phyloP scores from a whole-genome alignment of 257 asterid genomes.

The Primulina huaijiensis region DNA sequence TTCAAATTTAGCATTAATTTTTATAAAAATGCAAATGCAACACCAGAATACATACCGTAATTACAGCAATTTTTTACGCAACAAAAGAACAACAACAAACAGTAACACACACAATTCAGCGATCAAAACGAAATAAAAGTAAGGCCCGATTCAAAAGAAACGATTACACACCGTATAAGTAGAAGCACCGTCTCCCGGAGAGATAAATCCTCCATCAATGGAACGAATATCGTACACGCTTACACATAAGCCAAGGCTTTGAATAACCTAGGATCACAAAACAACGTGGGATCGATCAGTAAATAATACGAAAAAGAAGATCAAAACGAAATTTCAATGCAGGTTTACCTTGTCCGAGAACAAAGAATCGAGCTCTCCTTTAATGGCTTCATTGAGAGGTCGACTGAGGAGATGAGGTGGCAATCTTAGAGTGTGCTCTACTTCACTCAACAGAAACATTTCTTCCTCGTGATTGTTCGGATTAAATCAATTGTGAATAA shows the following conservation, averaged over 20 bases:
- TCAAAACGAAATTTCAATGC: background rate
- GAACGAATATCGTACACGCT: constrained; percentile 73
- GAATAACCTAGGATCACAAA: constrained; percentile 49
- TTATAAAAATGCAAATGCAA: too few relatives aligned
- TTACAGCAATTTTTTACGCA: background rate
- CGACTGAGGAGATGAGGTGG: constrained; percentile 50
- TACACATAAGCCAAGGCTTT: constrained; percentile 61
- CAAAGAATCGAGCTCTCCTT: constrained; percentile 64
- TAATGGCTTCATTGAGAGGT: constrained; percentile 69
- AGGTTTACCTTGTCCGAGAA: constrained; percentile 69
- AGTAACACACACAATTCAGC: background rate
- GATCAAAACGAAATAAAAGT: background rate
- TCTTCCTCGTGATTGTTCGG: background rate
- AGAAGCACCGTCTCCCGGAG: constrained; percentile 80
- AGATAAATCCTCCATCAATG: constrained; percentile 71
- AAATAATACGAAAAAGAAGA: background rate
- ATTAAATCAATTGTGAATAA: too few relatives aligned
- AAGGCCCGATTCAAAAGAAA: background rate
- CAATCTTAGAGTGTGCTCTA: constrained; percentile 68
- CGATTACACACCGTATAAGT: constrained; percentile 63
- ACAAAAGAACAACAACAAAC: background rate
- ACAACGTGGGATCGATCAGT: background rate
- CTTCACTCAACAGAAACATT: constrained; percentile 70
- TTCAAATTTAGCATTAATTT: too few relatives aligned
- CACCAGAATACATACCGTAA: too few relatives aligned